Conservation (phyloP, 371 early-diverging fungal genomes). For the Lichtheimia ornata region DNA sequence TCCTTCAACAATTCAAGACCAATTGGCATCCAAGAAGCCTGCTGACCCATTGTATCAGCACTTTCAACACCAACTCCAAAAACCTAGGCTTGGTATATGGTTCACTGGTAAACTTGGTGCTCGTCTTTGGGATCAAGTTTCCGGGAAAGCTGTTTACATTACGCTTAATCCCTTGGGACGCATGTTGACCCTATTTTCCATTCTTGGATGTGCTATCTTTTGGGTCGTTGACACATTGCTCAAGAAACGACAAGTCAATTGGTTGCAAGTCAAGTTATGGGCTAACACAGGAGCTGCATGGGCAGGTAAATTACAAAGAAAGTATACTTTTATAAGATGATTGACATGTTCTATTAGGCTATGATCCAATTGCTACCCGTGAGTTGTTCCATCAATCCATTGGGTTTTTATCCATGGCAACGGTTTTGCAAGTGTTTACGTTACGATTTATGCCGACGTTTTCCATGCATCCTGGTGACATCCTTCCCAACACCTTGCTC, state of each 20-base stretch:
- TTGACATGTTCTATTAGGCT: neutral
- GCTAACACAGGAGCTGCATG: neutral
- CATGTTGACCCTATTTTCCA: conserved; percentile 8
- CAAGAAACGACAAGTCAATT: conserved; percentile 30
- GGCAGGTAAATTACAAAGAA: neutral
- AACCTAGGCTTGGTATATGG: conserved; percentile 18
- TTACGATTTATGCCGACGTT: conserved; percentile 15
- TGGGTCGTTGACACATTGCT: conserved; percentile 19
- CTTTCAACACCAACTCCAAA: neutral
- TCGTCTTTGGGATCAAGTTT: conserved; percentile 27
- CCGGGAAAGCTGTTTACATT: conserved; percentile 25
- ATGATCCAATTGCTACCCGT: conserved; percentile 2
- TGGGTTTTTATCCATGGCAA: conserved; percentile 20
- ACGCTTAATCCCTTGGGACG: conserved; percentile 28
- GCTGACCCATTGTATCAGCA: conserved; percentile 1
- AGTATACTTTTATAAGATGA: too few relatives aligned
- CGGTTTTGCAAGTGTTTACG: conserved; percentile 13
- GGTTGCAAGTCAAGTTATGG: neutral
- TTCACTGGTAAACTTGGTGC: conserved; percentile 17
- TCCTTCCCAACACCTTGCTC: conserved; percentile 25
- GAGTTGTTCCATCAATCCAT: conserved; percentile 29
- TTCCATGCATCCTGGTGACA: conserved; percentile 25
- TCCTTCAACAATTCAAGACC: conserved; percentile 20
- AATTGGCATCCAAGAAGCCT: conserved; percentile 12
- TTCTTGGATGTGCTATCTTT: conserved; percentile 8